These are phyloP conservation scores for Wallemia mellicola DNA, from an alignment of 1,284 basidiomycete genomes.

Conservation along the genomic window DNA sequence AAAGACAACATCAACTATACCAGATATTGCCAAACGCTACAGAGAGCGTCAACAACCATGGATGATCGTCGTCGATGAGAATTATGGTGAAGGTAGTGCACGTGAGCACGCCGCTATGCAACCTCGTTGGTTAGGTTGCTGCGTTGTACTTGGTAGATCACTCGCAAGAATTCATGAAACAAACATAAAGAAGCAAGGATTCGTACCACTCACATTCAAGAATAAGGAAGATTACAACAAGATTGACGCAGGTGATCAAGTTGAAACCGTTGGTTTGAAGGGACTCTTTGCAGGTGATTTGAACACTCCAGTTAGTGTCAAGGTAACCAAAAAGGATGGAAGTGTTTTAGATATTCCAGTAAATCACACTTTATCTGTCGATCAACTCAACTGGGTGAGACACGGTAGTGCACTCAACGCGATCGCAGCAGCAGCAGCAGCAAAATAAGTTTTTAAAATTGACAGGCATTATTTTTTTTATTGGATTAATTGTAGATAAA, in stretches of 20 bases:
- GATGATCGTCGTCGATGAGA: constrained; percentile 83
- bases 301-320: constrained; percentile 27
- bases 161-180: constrained; percentile 98
- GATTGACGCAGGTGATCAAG: constrained; percentile 45
- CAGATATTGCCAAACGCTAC: constrained; percentile 58
- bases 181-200: constrained; percentile 91
- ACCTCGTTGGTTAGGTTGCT: constrained; percentile 76
- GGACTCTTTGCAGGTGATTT: constrained; percentile 25
- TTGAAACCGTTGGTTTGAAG: constrained; percentile 26
- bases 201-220: constrained; percentile 70
- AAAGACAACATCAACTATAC: constrained; percentile 54
- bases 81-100: constrained; percentile 94
- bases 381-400: constrained; percentile 61
- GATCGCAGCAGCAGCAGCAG: constrained; percentile 3
- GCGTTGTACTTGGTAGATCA: constrained; percentile 55
- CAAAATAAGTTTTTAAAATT: not conserved
- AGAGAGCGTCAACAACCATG: constrained; percentile 56
- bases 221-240: constrained; percentile 53
- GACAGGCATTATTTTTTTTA: too few relatives aligned
- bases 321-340: constrained; percentile 35
- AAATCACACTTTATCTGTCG: constrained; percentile 58
- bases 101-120: constrained; percentile 93
- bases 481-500: too few relatives aligned
- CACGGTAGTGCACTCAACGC: constrained; percentile 59
- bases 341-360: constrained; percentile 34